Percentiles rank a stretch among this genome's conserved stretches.
Conservation (phyloP, 2,329 filamentous ascomycete species). For the Ascocoryne sarcoides region DNA sequence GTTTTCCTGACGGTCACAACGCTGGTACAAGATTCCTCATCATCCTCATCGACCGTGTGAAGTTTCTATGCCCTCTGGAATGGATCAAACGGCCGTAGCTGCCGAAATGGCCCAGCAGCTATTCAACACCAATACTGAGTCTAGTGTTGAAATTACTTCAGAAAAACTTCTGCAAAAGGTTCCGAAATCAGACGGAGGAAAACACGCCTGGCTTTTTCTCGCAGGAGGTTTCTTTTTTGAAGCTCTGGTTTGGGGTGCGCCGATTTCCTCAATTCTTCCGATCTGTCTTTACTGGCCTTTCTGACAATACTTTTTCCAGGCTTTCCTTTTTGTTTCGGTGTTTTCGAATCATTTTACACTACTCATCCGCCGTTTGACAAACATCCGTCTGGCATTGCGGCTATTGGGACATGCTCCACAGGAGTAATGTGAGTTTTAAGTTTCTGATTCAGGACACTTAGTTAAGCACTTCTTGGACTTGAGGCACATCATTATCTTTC, state of each 20-base stretch:
- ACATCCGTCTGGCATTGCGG: conserved; percentile 33
- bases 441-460: too few relatives aligned
- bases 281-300: not conserved
- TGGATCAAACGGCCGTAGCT: too few relatives aligned
- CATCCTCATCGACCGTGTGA: too few relatives aligned
- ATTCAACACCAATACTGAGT: too few relatives aligned
- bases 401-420: conserved; percentile 32
- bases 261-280: not conserved
- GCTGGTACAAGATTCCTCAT: too few relatives aligned
- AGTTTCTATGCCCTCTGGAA: too few relatives aligned
- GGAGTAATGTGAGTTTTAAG: too few relatives aligned
- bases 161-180: not conserved
- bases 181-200: conserved; percentile 34
- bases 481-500: too few relatives aligned
- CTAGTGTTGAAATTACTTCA: too few relatives aligned
- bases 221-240: conserved; percentile 43
- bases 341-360: conserved; percentile 37
- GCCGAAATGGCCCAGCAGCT: too few relatives aligned
- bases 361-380: conserved; percentile 30
- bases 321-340: conserved; percentile 32
- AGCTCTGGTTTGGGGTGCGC: conserved; percentile 42
- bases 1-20: too few relatives aligned
- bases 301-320: conserved; percentile 14
- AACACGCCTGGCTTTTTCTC: conserved; percentile 43
- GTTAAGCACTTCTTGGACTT: too few relatives aligned